phyloP scores from a whole-genome alignment of 176 grass and related monocot genomes.

The Oryza glaberrima region DNA sequence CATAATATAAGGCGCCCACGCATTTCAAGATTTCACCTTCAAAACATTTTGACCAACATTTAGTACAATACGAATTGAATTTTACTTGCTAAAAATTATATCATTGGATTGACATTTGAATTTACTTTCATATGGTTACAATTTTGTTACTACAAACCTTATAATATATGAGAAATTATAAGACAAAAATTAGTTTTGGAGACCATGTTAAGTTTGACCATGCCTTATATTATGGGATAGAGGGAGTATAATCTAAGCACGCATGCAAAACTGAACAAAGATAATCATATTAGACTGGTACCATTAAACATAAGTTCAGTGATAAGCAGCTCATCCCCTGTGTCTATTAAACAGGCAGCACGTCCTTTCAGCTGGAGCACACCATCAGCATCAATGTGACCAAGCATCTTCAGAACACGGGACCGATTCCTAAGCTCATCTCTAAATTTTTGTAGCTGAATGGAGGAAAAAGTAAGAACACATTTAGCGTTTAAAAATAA shows the following conservation, averaged over 20 bases:
- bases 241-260: neutral
- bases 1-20: no score
- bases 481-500: conserved; percentile 28
- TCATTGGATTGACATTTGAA: no score
- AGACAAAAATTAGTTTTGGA: no score
- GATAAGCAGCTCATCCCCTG: conserved; percentile 94
- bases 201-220: no score
- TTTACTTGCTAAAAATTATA: no score
- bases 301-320: conserved; percentile 99
- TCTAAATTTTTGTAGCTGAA: conserved; percentile 96
- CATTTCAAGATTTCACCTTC: no score
- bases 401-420: conserved; percentile 92
- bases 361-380: conserved; percentile 96
- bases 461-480: conserved; percentile 35
- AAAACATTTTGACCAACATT: no score
- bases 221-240: no score
- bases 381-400: conserved; percentile 93
- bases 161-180: no score
- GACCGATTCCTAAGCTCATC: conserved; percentile 95
- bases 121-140: no score
- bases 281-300: conserved; percentile 16
- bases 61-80: no score
- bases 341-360: conserved; percentile 98
- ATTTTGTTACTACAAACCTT: no score
- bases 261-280: neutral